Conservation (phyloP, 139 green algal species). For the Spirogloea muscicola region DNA sequence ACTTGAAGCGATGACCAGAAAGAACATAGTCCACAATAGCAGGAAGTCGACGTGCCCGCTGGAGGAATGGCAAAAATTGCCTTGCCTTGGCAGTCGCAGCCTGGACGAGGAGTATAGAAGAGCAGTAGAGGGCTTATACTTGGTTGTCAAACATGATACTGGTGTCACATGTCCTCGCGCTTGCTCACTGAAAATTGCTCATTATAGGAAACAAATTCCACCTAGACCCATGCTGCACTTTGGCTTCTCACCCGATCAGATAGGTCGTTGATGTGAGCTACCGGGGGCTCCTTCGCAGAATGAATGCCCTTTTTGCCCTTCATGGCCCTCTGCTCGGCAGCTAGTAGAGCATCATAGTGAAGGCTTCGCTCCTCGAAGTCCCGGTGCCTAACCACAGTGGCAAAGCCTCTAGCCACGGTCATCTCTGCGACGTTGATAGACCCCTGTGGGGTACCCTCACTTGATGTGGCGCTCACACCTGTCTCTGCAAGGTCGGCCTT, state of each 20-base stretch:
- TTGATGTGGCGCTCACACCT: no score
- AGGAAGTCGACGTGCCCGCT: conserved; percentile 66
- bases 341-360: conserved; percentile 84
- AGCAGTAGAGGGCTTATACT: no score
- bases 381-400: conserved; percentile 69
- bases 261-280: conserved; percentile 81
- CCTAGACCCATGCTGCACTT: no score
- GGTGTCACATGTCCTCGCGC: no score
- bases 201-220: no score
- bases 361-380: conserved; percentile 68
- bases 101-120: conserved; percentile 7
- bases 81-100: conserved; percentile 58
- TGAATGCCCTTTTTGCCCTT: conserved; percentile 76
- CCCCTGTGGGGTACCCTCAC: no score
- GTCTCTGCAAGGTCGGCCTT: no score
- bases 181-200: no score
- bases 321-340: conserved; percentile 75
- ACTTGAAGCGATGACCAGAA: conserved; percentile 72
- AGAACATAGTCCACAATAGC: conserved; percentile 83
- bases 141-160: no score
- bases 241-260: conserved; percentile 48
- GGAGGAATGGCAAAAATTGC: conserved; percentile 91
- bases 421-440: conserved; percentile 73
- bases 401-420: conserved; percentile 78
- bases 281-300: conserved; percentile 67